These are phyloP conservation scores for Mortierella sp. DNA, from an alignment of 371 early-diverging fungal species.

Conservation along the genomic window DNA sequence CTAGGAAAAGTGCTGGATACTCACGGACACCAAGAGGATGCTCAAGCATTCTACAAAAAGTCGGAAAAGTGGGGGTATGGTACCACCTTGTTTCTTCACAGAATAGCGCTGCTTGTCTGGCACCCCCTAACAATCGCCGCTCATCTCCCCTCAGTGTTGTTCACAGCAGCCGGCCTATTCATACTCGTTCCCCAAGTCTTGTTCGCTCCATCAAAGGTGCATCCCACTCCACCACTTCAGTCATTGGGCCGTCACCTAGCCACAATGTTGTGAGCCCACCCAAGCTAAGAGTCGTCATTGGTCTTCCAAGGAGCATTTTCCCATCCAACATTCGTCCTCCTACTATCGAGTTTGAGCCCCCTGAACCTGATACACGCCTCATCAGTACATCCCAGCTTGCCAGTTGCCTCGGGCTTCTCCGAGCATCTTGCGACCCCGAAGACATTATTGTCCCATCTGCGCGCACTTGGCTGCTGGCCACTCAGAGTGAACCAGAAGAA, in stretches of 20 bases:
- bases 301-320: not conserved
- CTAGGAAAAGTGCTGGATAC: conserved; percentile 4
- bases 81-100: not conserved
- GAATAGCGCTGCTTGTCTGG: not conserved
- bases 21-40: not conserved
- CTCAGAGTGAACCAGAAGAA: not conserved
- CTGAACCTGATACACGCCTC: not conserved
- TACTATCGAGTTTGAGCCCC: not conserved
- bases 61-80: conserved; percentile 8
- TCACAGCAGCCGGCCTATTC: no score
- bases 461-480: not conserved
- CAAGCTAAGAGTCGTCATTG: not conserved
- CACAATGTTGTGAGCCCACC: no score
- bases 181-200: no score
- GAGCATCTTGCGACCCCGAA: not conserved
- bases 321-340: not conserved
- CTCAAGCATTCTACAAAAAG: conserved; percentile 4
- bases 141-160: no score
- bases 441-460: not conserved
- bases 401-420: not conserved
- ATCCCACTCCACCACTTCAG: no score
- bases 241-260: no score
- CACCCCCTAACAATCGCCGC: no score
- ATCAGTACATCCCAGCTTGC: not conserved
- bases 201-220: no score